Evolutionary conservation across 108 stramenopile genomes (phyloP), one percentile per base, ranked within the genome.

Genomic region (Fragilariopsis cylindrus): DNA sequence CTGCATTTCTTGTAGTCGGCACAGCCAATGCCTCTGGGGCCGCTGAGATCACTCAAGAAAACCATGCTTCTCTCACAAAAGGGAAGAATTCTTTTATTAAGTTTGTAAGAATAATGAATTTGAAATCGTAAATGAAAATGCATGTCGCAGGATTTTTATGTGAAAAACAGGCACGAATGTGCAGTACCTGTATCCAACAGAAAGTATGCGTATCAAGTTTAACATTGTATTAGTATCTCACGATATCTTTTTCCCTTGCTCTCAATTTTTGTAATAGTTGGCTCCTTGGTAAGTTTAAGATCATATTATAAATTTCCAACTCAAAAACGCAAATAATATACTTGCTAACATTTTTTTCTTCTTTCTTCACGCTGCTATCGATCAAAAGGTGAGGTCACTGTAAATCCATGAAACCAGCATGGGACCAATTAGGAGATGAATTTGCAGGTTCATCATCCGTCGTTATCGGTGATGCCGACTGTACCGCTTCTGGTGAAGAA

Each of bases 401-500:
- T 74, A 90, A 90, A 62, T 79, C 76, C 79, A 86, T 71, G 87
- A 85, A 79, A 50, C 88, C 88, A 1, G 83, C 79, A 52, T 92
- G 90, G 90, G 88, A 92, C 55, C 49, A 85, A 62, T 72, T 92
- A 30, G 90, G 81, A 12, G 84, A 79, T n/a, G 81, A 86, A 64
- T 92, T 81, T 73, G 81, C 88, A 65, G 76, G 74, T 54, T 92
- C 90, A 9, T 82, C 86, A 1, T 89, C 90, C 3, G 88, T 92
- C 1, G 30, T 88, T 3, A 89, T 92, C 66, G 90, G 78, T 18
- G 88, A 87, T 40, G 90, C 79, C 15, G 88, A 92, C 60, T 92
- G 90, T 76, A 89, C 86, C 5, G 85, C 64, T 3, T 56, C 62
- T 7, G 82, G 76, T 9, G 65, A 89, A 30, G 77, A 79, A n/a